phyloP scores from a whole-genome alignment of 78 protist species.

The slime mould (Dictyostelium discoideum) region DNA sequence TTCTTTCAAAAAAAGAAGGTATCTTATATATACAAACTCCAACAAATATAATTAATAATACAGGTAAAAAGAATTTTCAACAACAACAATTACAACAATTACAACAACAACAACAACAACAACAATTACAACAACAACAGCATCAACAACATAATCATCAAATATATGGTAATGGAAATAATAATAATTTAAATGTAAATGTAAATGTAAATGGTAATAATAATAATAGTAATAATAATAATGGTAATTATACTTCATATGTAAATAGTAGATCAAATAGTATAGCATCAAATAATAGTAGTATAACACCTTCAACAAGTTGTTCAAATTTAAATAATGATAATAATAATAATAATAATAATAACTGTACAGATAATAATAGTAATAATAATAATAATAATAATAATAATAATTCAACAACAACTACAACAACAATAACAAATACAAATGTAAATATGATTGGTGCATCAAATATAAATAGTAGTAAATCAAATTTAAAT shows the following conservation, averaged over 20 bases:
- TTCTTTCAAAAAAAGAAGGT: constrained; percentile 65
- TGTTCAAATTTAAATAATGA: neutral
- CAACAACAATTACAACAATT: neutral
- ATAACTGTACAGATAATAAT: neutral
- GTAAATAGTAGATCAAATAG: constrained; percentile 18
- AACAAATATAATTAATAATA: neutral
- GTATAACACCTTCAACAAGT: neutral
- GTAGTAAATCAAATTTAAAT: neutral
- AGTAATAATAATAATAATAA: constrained; percentile 7
- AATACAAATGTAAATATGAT: neutral
- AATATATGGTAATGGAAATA: neutral
- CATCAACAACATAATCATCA: neutral
- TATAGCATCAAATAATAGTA: constrained; percentile 27
- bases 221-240: constrained; percentile 1
- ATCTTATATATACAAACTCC: constrained; percentile 8
- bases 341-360: neutral
- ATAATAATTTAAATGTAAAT: neutral
- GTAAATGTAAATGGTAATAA: neutral
- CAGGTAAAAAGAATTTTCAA: neutral
- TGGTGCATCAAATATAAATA: constrained; percentile 4
- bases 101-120: neutral
- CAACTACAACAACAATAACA: neutral
- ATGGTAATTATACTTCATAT: constrained; percentile 7
- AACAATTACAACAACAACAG: neutral
- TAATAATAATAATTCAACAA: neutral